Evolutionary conservation across 208 protist species (phyloP).

Genomic region (Crithidia brevicula): DNA sequence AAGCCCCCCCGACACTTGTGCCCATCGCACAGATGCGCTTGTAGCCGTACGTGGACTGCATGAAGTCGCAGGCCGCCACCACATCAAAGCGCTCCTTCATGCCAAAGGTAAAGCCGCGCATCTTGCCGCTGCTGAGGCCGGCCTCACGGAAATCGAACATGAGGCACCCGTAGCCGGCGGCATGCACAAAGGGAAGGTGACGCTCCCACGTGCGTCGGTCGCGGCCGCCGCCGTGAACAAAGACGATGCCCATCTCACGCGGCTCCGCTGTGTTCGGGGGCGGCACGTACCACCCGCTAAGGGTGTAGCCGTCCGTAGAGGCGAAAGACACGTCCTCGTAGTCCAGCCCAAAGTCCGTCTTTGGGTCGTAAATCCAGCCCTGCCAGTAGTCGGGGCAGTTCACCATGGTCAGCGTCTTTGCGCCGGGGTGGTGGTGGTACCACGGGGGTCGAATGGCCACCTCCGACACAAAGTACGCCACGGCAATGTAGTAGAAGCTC

Average conservation of each 20-base stretch:
- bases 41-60: conserved; percentile 72
- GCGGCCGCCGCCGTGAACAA: conserved; percentile 91
- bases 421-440: conserved; percentile 85
- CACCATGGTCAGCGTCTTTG: conserved; percentile 53
- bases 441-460: conserved; percentile 87
- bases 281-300: conserved; percentile 89
- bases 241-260: conserved; percentile 71
- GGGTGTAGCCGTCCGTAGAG: conserved; percentile 68
- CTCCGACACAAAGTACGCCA: conserved; percentile 92
- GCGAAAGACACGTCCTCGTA: conserved; percentile 86
- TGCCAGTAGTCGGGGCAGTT: conserved; percentile 90
- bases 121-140: conserved; percentile 83
- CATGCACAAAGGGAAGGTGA: conserved; percentile 87
- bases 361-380: conserved; percentile 83
- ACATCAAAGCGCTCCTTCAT: conserved; percentile 92
- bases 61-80: conserved; percentile 72
- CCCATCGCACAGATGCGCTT: conserved; percentile 84
- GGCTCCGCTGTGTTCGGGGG: conserved; percentile 24
- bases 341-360: conserved; percentile 73
- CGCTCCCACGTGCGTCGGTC: conserved; percentile 91
- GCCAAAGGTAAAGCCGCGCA: conserved; percentile 88
- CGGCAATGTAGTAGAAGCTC: conserved; percentile 74
- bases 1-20: conserved; percentile 89
- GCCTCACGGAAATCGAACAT: conserved; percentile 94
- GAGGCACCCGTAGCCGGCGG: conserved; percentile 80